A percentile compares a stretch with the other conserved stretches of the same genome.
Evolutionary conservation across 2,329 filamentous ascomycete species (phyloP).

Genomic region (Penicillium verrucosum): DNA sequence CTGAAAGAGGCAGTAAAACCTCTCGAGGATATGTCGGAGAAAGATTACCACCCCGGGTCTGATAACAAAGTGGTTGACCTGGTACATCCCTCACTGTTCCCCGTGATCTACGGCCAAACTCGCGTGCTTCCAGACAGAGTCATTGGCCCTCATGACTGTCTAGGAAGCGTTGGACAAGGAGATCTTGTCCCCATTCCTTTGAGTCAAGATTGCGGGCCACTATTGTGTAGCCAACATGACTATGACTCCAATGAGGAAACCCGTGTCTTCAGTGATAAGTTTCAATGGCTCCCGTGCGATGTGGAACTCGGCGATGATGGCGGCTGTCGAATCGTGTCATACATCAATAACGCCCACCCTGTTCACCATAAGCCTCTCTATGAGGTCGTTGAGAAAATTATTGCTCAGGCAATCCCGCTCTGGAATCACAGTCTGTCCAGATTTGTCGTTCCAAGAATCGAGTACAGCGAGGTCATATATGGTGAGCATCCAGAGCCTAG

Average conservation of each 20-base stretch:
- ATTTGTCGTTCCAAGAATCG: slow-evolving; percentile 7
- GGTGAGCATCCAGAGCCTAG: slow-evolving; percentile 4
- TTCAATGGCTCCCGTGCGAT: slow-evolving; percentile 50
- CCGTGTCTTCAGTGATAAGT: slow-evolving; percentile 28
- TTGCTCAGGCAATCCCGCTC: slow-evolving; percentile 42
- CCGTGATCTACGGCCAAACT: slow-evolving; percentile 32
- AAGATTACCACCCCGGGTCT: slow-evolving; percentile 64
- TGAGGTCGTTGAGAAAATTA: slow-evolving; percentile 35
- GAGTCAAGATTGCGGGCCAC: neutral
- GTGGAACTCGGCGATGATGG: slow-evolving; percentile 25
- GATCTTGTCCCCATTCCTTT: slow-evolving; percentile 4
- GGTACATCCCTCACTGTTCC: slow-evolving; percentile 58
- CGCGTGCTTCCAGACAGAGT: slow-evolving; percentile 21
- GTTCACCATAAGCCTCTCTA: slow-evolving; percentile 35
- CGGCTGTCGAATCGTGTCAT: neutral
- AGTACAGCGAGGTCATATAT: slow-evolving; percentile 11
- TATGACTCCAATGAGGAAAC: neutral
- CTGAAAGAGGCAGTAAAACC: slow-evolving; percentile 48
- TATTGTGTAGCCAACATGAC: neutral
- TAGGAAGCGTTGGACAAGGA: slow-evolving; percentile 17
- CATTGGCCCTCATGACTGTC: slow-evolving; percentile 26
- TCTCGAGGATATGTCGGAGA: slow-evolving; percentile 56
- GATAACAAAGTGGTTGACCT: slow-evolving; percentile 60
- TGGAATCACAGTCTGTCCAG: slow-evolving; percentile 41
- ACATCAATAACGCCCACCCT: slow-evolving; percentile 33